These are phyloP conservation scores for Fusarium siculi DNA, from an alignment of 2,329 filamentous ascomycete species.

Conservation along the genomic window DNA sequence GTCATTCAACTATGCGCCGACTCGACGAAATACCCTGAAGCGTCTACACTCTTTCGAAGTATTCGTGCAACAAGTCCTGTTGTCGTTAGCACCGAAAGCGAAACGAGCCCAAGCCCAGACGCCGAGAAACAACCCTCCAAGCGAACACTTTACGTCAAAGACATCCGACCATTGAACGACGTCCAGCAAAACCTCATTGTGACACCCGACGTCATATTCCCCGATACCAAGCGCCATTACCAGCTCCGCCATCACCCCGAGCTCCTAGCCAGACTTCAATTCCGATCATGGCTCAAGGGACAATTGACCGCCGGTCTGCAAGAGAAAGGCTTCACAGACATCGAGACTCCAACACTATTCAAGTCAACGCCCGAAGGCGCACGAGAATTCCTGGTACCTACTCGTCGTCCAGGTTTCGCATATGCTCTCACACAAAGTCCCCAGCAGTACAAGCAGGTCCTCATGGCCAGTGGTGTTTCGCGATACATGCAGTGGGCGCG, in stretches of 20 bases:
- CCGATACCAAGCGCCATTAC: conserved; percentile 80
- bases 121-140: conserved; percentile 46
- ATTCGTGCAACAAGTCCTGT: conserved; percentile 65
- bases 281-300: conserved; percentile 71
- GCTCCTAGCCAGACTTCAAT: conserved; percentile 74
- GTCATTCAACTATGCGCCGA: conserved; percentile 59
- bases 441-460: conserved; percentile 97
- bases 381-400: conserved; percentile 93
- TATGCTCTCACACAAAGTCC: conserved; percentile 97
- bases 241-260: conserved; percentile 81
- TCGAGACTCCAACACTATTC: conserved; percentile 95
- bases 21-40: conserved; percentile 48
- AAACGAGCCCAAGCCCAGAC: conserved; percentile 37
- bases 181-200: conserved; percentile 75
- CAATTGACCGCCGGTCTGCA: conserved; percentile 65
- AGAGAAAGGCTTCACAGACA: conserved; percentile 73
- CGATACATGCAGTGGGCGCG: conserved; percentile 93
- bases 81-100: conserved; percentile 54
- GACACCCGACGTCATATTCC: conserved; percentile 77
- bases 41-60: conserved; percentile 56
- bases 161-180: conserved; percentile 49
- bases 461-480: conserved; percentile 88
- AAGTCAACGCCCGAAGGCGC: conserved; percentile 98
- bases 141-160: conserved; percentile 74
- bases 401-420: conserved; percentile 76